These are phyloP conservation scores for Danielia oregonensis DNA, from an alignment of 805 yeast species.

Conservation along the genomic window DNA sequence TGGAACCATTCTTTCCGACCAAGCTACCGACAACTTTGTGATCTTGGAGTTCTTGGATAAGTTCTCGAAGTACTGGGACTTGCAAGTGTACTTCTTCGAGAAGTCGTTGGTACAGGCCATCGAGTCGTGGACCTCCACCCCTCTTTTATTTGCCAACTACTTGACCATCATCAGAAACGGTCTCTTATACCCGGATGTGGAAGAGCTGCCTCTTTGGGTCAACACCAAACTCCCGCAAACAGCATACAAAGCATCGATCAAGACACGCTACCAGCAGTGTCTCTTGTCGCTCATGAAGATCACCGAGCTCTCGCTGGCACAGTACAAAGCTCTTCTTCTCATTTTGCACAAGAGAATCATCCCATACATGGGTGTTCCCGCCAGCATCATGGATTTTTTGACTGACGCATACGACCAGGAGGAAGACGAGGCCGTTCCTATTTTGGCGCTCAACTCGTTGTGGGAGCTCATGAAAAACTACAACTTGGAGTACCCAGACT, in stretches of 20 bases:
- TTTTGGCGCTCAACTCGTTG: constrained; percentile 81
- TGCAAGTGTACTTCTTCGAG: constrained; percentile 69
- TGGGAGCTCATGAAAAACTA: constrained; percentile 77
- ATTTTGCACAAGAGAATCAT: constrained; percentile 81
- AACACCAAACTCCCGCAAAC: constrained; percentile 35
- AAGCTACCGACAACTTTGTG: constrained; percentile 45
- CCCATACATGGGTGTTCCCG: constrained; percentile 77
- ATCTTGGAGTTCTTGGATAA: constrained; percentile 53
- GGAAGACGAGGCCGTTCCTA: constrained; percentile 51
- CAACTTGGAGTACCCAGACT: constrained; percentile 90
- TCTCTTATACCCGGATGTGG: constrained; percentile 20
- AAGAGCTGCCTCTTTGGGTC: constrained; percentile 24
- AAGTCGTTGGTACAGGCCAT: constrained; percentile 23
- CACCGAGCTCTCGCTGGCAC: constrained; percentile 45
- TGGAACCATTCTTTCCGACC: constrained; percentile 42
- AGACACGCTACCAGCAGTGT: constrained; percentile 62
- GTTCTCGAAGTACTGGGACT: constrained; percentile 63
- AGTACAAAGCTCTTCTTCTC: constrained; percentile 65
- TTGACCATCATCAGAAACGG: constrained; percentile 34
- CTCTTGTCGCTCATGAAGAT: constrained; percentile 56
- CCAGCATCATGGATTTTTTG: constrained; percentile 85
- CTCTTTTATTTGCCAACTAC: constrained; percentile 35
- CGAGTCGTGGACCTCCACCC: constrained; percentile 2
- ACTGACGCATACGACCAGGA: constrained; percentile 71
- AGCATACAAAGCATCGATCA: constrained; percentile 46